Conservation (phyloP, 352 stramenopile genomes). For the Globisporangium abappressorium region DNA sequence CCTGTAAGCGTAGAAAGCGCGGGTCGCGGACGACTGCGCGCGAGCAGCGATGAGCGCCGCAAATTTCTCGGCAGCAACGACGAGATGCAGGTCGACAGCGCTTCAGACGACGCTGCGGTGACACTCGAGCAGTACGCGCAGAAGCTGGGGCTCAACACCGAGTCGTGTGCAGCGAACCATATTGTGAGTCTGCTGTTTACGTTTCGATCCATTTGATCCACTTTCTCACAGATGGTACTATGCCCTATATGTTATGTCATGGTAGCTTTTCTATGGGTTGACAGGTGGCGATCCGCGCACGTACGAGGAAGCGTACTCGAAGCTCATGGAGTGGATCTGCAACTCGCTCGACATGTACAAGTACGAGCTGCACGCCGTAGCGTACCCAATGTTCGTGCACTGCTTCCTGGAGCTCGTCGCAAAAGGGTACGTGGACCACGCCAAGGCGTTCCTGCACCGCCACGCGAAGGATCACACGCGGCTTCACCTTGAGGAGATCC, state of each 20-base stretch:
- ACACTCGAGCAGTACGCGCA: slow-evolving; percentile 61
- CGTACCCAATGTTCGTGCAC: slow-evolving; percentile 81
- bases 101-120: slow-evolving; percentile 4
- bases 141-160: slow-evolving; percentile 62
- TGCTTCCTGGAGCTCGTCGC: slow-evolving; percentile 77
- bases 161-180: slow-evolving; percentile 75
- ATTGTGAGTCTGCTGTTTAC: slow-evolving; percentile 32
- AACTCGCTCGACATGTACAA: slow-evolving; percentile 88
- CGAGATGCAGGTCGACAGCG: slow-evolving; percentile 8
- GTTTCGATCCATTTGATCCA: not conserved
- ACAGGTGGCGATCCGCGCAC: slow-evolving; percentile 46
- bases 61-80: slow-evolving; percentile 26
- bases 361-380: slow-evolving; percentile 74
- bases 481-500: slow-evolving; percentile 69
- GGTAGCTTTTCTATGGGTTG: slow-evolving; percentile 77
- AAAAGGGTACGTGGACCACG: slow-evolving; percentile 54
- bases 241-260: not conserved
- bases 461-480: slow-evolving; percentile 63
- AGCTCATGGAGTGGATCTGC: slow-evolving; percentile 80
- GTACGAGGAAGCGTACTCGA: slow-evolving; percentile 69
- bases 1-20: slow-evolving; percentile 15
- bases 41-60: slow-evolving; percentile 12
- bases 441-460: slow-evolving; percentile 53
- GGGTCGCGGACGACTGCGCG: not conserved
- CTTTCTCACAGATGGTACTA: not conserved